Evolutionary conservation across 140 eudicot species (phyloP).

Genomic region (Ambrosia hybrid): DNA sequence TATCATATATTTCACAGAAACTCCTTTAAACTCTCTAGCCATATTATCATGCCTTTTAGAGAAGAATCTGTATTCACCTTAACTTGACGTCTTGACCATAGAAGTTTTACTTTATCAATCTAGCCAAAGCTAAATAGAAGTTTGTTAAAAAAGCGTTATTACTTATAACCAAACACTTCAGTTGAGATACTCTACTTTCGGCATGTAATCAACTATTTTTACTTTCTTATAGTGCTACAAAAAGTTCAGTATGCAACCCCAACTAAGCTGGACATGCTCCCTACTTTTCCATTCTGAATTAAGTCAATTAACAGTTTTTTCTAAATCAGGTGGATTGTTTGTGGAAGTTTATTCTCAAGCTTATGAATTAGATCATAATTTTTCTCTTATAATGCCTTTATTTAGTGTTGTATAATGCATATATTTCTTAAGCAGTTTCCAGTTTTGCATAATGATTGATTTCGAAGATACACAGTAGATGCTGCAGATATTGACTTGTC

Average conservation of each 20-base stretch:
- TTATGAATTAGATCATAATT: not conserved
- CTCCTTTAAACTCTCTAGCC: not conserved
- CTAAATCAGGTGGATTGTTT: not conserved
- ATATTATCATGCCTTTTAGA: conserved; percentile 26
- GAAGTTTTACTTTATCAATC: not conserved
- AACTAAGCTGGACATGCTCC: not conserved
- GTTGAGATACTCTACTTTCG: not conserved
- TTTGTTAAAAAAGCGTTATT: not conserved
- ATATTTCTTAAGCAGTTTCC: not conserved
- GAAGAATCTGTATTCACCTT: not conserved
- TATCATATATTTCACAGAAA: not conserved
- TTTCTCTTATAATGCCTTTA: not conserved
- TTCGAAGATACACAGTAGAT: conserved; percentile 14
- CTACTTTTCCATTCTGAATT: not conserved
- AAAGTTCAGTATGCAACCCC: not conserved
- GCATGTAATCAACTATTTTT: conserved; percentile 4
- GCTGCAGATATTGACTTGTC: conserved; percentile 18
- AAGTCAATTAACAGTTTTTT: not conserved
- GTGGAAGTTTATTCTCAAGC: conserved; percentile 14
- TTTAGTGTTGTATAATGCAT: not conserved
- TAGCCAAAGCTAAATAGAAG: not conserved
- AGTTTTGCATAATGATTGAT: conserved; percentile 11
- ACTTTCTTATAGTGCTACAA: no score
- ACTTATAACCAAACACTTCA: not conserved
- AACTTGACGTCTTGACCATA: not conserved